These are phyloP conservation scores for Knoxdaviesia capensis DNA, from an alignment of 2,329 filamentous ascomycete species.

Conservation along the genomic window DNA sequence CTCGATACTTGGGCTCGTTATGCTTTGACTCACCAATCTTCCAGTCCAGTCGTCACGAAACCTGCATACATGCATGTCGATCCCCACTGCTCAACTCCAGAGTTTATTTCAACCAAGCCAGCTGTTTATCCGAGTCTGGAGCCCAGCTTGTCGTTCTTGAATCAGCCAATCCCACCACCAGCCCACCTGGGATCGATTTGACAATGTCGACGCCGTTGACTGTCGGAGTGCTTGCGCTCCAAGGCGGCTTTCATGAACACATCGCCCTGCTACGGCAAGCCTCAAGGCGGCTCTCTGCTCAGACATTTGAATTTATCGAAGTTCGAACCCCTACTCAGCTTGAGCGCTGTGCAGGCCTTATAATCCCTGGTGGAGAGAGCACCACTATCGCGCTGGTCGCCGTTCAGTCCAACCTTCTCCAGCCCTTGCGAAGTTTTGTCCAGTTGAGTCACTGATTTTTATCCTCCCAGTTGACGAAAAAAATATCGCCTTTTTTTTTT, in stretches of 20 bases:
- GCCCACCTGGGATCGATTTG: too few relatives aligned
- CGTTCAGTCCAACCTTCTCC: conserved; percentile 57
- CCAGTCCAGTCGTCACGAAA: too few relatives aligned
- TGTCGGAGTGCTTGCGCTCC: conserved; percentile 51
- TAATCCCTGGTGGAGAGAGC: conserved; percentile 88
- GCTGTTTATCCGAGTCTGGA: too few relatives aligned
- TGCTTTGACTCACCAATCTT: too few relatives aligned
- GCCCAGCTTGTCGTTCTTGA: too few relatives aligned
- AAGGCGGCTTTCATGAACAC: conserved; percentile 88
- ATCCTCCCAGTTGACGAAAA: conserved; percentile 1
- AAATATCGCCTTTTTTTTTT: neutral
- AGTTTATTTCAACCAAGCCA: too few relatives aligned
- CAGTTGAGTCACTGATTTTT: conserved; percentile 36
- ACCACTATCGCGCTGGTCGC: conserved; percentile 85
- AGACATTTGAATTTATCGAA: conserved; percentile 42
- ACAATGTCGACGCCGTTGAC: conserved; percentile 16
- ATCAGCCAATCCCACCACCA: neutral
- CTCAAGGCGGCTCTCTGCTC: conserved; percentile 22
- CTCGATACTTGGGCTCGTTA: too few relatives aligned
- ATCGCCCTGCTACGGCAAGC: conserved; percentile 55
- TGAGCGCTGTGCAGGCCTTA: conserved; percentile 54
- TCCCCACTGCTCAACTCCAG: too few relatives aligned
- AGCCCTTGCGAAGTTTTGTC: conserved; percentile 74
- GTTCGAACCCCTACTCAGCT: conserved; percentile 62
- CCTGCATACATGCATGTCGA: too few relatives aligned